phyloP scores from a whole-genome alignment of 2,329 filamentous ascomycete genomes.

The Trichoderma asperellum region DNA sequence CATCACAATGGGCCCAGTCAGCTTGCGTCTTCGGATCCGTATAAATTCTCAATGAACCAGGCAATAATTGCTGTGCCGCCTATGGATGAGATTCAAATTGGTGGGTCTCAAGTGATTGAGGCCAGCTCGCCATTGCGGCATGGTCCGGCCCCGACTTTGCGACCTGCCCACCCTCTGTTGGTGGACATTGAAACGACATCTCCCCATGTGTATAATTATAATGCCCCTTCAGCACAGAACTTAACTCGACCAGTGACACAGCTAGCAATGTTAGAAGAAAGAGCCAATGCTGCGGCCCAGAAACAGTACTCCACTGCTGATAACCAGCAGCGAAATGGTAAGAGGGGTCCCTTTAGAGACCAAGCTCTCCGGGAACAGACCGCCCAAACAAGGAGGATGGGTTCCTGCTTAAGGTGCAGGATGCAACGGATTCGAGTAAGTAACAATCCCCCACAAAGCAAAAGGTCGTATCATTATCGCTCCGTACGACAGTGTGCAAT shows the following conservation, averaged over 20 bases:
- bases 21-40: slow-evolving; percentile 8
- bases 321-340: slow-evolving; percentile 41
- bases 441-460: slow-evolving; percentile 24
- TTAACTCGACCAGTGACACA: slow-evolving; percentile 12
- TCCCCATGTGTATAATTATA: slow-evolving; percentile 32
- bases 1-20: background rate
- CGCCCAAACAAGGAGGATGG: slow-evolving; percentile 60
- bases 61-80: background rate
- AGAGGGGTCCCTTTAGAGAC: slow-evolving; percentile 59
- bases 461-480: background rate
- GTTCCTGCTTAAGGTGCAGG: slow-evolving; percentile 63
- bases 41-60: background rate
- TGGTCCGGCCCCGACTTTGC: background rate
- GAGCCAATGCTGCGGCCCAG: slow-evolving; percentile 31
- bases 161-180: slow-evolving; percentile 2
- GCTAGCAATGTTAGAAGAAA: slow-evolving; percentile 29
- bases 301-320: slow-evolving; percentile 38
- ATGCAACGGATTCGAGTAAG: slow-evolving; percentile 66
- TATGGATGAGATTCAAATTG: background rate
- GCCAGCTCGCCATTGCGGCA: background rate
- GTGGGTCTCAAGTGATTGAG: background rate
- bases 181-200: background rate
- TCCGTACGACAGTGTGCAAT: background rate
- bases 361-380: slow-evolving; percentile 56
- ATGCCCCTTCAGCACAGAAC: slow-evolving; percentile 27